Conservation (phyloP, 345 rosid genomes). For the Raphanus raphanistrum region DNA sequence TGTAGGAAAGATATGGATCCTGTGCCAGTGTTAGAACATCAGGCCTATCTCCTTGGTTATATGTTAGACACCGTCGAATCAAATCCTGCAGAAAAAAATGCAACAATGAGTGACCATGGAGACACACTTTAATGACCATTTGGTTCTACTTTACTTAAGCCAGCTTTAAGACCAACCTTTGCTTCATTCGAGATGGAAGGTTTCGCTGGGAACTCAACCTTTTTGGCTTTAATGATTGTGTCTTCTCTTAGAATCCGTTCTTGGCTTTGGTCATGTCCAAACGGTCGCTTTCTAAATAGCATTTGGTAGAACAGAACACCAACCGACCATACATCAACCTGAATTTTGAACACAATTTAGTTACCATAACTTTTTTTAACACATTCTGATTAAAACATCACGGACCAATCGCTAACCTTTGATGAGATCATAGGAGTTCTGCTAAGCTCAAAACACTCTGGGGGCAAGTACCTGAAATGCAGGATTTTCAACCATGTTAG, state of each 20-base stretch:
- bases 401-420: slow-evolving; percentile 56
- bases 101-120: background rate
- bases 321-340: slow-evolving; percentile 99
- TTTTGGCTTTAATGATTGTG: slow-evolving; percentile 94
- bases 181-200: slow-evolving; percentile 93
- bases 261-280: slow-evolving; percentile 98
- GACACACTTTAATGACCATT: slow-evolving; percentile 2
- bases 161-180: slow-evolving; percentile 48
- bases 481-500: slow-evolving; percentile 10
- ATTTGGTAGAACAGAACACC: slow-evolving; percentile 94
- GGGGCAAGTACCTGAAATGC: slow-evolving; percentile 86
- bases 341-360: slow-evolving; percentile 30
- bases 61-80: slow-evolving; percentile 87
- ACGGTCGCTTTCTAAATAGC: slow-evolving; percentile 93
- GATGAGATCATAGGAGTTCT: slow-evolving; percentile 92
- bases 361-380: background rate
- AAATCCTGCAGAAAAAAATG: slow-evolving; percentile 58
- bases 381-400: background rate
- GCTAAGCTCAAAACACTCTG: slow-evolving; percentile 96
- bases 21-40: slow-evolving; percentile 84
- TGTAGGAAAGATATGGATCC: slow-evolving; percentile 77
- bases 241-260: slow-evolving; percentile 93
- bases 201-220: slow-evolving; percentile 91
- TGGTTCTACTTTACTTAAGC: slow-evolving; percentile 12
- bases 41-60: slow-evolving; percentile 87